phyloP scores from a whole-genome alignment of 139 green algal genomes.

The Nannochloris sp. region DNA sequence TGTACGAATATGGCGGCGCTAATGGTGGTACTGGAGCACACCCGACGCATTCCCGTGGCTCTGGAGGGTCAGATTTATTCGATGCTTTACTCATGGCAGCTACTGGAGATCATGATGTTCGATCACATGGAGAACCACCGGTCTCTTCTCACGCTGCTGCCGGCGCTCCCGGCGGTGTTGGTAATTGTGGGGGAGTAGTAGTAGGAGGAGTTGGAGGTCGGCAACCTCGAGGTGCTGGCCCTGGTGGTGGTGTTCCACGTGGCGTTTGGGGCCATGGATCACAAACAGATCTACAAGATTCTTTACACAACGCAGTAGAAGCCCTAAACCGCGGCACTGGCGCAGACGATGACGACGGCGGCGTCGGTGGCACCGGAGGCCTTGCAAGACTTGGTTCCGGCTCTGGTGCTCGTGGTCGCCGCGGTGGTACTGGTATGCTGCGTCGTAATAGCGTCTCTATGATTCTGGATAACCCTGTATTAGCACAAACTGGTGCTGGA shows the following conservation, averaged over 20 bases:
- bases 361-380: constrained; percentile 1
- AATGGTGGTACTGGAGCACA: constrained; percentile 15
- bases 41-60: constrained; percentile 19
- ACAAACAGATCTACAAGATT: constrained; percentile 9
- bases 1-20: not conserved
- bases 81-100: constrained; percentile 76
- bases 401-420: not conserved
- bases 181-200: constrained; percentile 31
- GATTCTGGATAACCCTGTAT: constrained; percentile 41
- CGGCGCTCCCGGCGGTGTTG: constrained; percentile 37
- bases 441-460: constrained; percentile 38
- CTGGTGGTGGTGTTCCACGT: not conserved
- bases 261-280: not conserved
- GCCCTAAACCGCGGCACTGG: constrained; percentile 35
- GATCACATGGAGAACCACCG: constrained; percentile 33
- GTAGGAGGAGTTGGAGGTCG: not conserved
- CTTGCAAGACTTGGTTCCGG: not conserved
- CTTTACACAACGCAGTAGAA: constrained; percentile 62
- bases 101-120: constrained; percentile 28
- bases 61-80: constrained; percentile 56
- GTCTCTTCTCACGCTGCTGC: constrained; percentile 35
- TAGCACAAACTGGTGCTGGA: constrained; percentile 27
- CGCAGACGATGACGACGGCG: constrained; percentile 33
- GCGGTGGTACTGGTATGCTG: constrained; percentile 18
- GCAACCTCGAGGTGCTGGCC: no score